A percentile compares a stretch with the other conserved stretches of the same genome.
These are phyloP conservation scores for Neurospora crassa DNA, from an alignment of 2,329 filamentous ascomycete genomes.

Conservation along the genomic window DNA sequence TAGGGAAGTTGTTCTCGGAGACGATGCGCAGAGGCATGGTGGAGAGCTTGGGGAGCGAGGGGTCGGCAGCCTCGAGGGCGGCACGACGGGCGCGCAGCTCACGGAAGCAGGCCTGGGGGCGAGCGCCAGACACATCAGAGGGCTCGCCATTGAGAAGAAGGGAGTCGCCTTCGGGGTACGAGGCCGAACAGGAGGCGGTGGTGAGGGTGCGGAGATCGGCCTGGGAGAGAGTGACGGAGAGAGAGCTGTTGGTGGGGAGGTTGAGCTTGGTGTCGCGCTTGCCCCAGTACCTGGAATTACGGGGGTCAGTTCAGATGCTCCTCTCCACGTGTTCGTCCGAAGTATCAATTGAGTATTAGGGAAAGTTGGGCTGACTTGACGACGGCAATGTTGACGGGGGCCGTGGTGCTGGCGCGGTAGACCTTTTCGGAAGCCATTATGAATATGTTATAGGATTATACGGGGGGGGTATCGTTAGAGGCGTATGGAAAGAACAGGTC, in stretches of 20 bases:
- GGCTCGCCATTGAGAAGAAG: slow-evolving; percentile 75
- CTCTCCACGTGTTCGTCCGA: not conserved
- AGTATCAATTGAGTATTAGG: not conserved
- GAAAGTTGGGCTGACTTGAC: slow-evolving; percentile 59
- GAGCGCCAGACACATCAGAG: slow-evolving; percentile 77
- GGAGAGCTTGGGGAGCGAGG: slow-evolving; percentile 74
- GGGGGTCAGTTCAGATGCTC: slow-evolving; percentile 16
- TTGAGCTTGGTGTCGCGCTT: slow-evolving; percentile 92
- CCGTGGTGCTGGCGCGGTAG: slow-evolving; percentile 90
- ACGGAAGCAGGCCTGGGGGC: slow-evolving; percentile 90
- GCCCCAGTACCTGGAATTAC: slow-evolving; percentile 67
- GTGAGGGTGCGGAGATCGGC: slow-evolving; percentile 90
- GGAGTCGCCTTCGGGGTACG: slow-evolving; percentile 56
- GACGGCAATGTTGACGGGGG: slow-evolving; percentile 95
- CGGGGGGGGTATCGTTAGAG: not conserved
- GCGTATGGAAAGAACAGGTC: not conserved
- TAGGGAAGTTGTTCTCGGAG: slow-evolving; percentile 98
- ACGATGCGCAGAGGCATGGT: slow-evolving; percentile 72
- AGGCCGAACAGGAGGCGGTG: slow-evolving; percentile 78
- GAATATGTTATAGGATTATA: not conserved
- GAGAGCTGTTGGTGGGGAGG: slow-evolving; percentile 93
- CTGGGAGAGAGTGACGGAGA: slow-evolving; percentile 94
- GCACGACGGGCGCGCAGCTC: slow-evolving; percentile 72
- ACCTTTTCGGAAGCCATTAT: slow-evolving; percentile 37
- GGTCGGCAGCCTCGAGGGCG: slow-evolving; percentile 61